Evolutionary conservation across 192 early-diverging fungal genomes (phyloP), one percentile per base, ranked within the genome.

Genomic region (Pilobolus umbonatus): DNA sequence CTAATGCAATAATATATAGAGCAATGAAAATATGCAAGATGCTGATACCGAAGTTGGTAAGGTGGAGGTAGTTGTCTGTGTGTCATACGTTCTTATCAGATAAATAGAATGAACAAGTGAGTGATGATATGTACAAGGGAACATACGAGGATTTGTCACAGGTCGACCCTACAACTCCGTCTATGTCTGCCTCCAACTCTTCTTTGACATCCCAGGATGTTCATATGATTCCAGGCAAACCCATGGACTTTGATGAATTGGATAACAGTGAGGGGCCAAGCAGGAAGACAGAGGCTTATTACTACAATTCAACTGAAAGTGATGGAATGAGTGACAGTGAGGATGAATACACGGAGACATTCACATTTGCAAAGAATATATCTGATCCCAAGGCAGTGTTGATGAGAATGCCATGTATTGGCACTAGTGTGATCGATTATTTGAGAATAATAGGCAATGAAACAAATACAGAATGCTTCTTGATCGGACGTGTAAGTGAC

Each of bases 291-390:
- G 51, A 30, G n/a, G 31, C 51, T 5, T 53, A 53, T 30, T 22
- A 32, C 12, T 10, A 29, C 25, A 14, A 4, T 4, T 26, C 7
- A 35, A 53, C 28, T 15, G 29, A 53, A 32, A 34, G 28, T 30
- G 42, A 45, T 25, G 44, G 25, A 38, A 30, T 45, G n/a, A 44
- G 39, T n/a, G 55, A 55, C 0, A 28, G n/a, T 17, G 50, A 62
- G 5, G 46, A 42, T n/a, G 49, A 65, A 21, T 30, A 39, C 25
- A 29, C 12, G 0, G 48, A 51, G 1, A 58, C 36, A 5, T 65
- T 65, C 21, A 43, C 29, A 3, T 51, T 65, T 44, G 64, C 64
- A 2, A 65, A 59, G 26, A 65, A 65, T n/a, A 51, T 65, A 22
- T 2, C 28, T 17, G 35, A 59, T 22, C 64, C 64, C 2, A 26